Conservation (phyloP, 73 alveolate genomes). For the Paramecium octaurelia region DNA sequence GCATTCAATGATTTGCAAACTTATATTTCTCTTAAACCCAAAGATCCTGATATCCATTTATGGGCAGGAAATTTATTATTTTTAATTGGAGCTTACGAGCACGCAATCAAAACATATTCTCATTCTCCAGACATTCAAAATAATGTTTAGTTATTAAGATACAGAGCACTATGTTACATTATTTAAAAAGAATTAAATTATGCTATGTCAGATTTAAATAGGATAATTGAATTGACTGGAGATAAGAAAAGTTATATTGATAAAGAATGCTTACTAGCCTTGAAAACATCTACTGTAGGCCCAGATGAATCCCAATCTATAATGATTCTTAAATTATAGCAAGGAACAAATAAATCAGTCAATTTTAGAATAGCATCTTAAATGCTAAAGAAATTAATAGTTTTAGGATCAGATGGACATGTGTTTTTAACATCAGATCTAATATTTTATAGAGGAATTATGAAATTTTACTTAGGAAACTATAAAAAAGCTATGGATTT, state of each 20-base stretch:
- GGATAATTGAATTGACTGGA: slow-evolving; percentile 52
- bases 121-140: slow-evolving; percentile 49
- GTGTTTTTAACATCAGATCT: slow-evolving; percentile 28
- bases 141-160: slow-evolving; percentile 33
- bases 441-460: slow-evolving; percentile 48
- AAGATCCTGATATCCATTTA: slow-evolving; percentile 61
- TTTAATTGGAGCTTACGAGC: slow-evolving; percentile 51
- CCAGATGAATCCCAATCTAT: slow-evolving; percentile 12
- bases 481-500: slow-evolving; percentile 41
- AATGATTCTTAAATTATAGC: not conserved
- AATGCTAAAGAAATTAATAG: not conserved
- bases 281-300: slow-evolving; percentile 51
- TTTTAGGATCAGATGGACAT: slow-evolving; percentile 32
- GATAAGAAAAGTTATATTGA: slow-evolving; percentile 56
- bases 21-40: slow-evolving; percentile 38
- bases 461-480: slow-evolving; percentile 48
- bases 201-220: slow-evolving; percentile 47
- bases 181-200: slow-evolving; percentile 41
- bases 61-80: slow-evolving; percentile 65
- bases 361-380: slow-evolving; percentile 23
- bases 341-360: not conserved
- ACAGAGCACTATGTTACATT: slow-evolving; percentile 53
- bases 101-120: slow-evolving; percentile 58
- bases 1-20: slow-evolving; percentile 53
- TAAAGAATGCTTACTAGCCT: slow-evolving; percentile 28